Base-by-base conservation (phyloP, 2,329 filamentous ascomycete species). In the Penicillium janthinellum region DNA sequence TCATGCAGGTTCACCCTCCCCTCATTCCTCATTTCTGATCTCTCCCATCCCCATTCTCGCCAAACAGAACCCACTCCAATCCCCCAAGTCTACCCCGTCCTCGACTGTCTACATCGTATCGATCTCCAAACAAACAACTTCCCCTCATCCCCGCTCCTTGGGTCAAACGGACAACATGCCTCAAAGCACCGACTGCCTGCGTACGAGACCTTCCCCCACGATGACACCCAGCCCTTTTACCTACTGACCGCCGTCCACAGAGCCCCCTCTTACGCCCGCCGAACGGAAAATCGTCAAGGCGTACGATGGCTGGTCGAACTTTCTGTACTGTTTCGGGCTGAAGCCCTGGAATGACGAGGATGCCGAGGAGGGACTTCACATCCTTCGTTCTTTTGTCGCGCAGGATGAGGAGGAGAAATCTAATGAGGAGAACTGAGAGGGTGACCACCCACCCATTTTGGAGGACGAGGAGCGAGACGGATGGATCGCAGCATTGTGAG, bases 301-400 rank as follows among this genome's bases (percentile, higher is more conserved):
- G 31, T 72, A 71, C 25, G 71, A 69, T 11, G 65, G 69, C 11
- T 73, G 71, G 72, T 67, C 66, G 1, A 11, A 34, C 2, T 74
- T 73, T 38, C 59, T 73, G 57, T 1, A 11, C 0, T 60, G 35
- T 5, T 72, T 56, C 39, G 66, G 59, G 1, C 55, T 74, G 35
- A 73, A 72, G 50, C 67, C 70, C 0, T 69, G 62, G 64, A 53
- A 70, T 1, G 5, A 52, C 0, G 68, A 71, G 1, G 71, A 74
- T 49, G 57, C 34, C 0, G 17, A 34, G 39, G 34, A 8, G 4
- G 28, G n/a, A 17, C 31, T 31, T 31, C 5, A 31, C 0, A 31
- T 31, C 8, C 31, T 31, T 8, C 31, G 31, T 8, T 8, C 31
- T 31, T 10, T 31, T 31, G 31, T 31, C 31, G 31, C 31, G 31